Conservation (phyloP, 352 stramenopile species). For the Globisporangium camurandrum region DNA sequence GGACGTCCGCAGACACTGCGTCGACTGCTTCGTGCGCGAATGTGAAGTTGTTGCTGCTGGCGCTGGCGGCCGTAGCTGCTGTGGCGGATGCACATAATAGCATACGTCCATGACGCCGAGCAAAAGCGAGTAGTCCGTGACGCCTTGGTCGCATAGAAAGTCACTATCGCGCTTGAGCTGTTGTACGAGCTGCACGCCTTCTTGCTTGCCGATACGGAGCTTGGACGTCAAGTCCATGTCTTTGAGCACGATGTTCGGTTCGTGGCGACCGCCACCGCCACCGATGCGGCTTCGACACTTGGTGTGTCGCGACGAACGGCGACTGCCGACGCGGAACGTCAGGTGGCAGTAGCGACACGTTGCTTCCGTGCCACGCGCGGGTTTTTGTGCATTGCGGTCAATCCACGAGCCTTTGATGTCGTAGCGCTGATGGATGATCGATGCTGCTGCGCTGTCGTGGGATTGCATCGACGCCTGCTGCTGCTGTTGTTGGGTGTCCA, state of each 20-base stretch:
- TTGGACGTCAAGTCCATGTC: constrained; percentile 81
- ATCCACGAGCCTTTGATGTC: constrained; percentile 87
- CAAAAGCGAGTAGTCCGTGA: constrained; percentile 86
- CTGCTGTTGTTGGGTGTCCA: too few species aligned
- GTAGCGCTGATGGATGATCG: too few species aligned
- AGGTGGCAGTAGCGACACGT: constrained; percentile 71
- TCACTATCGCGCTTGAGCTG: constrained; percentile 66
- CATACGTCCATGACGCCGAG: constrained; percentile 72
- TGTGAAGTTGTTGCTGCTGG: too few species aligned
- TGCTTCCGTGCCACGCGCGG: constrained; percentile 39
- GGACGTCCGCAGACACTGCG: constrained; percentile 47
- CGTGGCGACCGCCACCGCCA: too few species aligned
- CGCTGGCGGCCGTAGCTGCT: constrained; percentile 17
- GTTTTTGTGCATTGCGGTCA: constrained; percentile 62
- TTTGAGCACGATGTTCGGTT: constrained; percentile 70
- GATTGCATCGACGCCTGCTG: too few species aligned
- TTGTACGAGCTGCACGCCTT: constrained; percentile 32
- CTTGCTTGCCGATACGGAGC: constrained; percentile 41
- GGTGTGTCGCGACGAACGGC: constrained; percentile 29
- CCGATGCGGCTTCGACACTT: constrained; percentile 56
- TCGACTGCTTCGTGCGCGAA: constrained; percentile 47
- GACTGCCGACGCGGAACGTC: constrained; percentile 43
- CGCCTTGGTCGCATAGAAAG: constrained; percentile 56
- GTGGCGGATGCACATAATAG: constrained; percentile 63
- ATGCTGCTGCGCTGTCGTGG: too few species aligned